Conservation (phyloP, 2,329 filamentous ascomycete species). For the Spiromastix sp. region DNA sequence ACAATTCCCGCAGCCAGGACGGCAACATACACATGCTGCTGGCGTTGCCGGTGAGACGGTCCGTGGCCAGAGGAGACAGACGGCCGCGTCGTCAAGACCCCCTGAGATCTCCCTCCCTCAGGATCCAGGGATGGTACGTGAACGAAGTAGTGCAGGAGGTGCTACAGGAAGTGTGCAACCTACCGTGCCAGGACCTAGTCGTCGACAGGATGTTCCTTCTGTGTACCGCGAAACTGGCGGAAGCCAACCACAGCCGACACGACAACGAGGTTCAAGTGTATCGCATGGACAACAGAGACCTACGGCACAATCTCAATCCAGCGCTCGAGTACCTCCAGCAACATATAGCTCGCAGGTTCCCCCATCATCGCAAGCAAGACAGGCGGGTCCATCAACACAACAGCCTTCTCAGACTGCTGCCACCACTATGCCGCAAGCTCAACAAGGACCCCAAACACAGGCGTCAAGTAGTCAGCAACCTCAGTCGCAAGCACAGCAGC, state of each 20-base stretch:
- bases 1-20: constrained; percentile 12
- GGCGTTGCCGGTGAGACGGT: constrained; percentile 25
- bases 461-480: constrained; percentile 4
- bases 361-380: constrained; percentile 5
- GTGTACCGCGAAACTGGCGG: constrained; percentile 3
- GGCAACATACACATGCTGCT: constrained; percentile 37
- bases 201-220: constrained; percentile 1
- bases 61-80: constrained; percentile 18
- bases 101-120: constrained; percentile 7
- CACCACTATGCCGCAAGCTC: neutral
- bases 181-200: neutral
- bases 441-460: neutral
- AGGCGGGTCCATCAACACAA: neutral
- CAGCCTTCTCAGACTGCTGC: constrained; percentile 5
- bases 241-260: constrained; percentile 2
- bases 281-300: constrained; percentile 11
- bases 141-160: neutral
- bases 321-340: constrained; percentile 1
- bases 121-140: constrained; percentile 5
- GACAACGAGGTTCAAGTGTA: constrained; percentile 7
- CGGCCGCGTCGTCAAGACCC: constrained; percentile 3
- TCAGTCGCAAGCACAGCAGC: constrained; percentile 6
- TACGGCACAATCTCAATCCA: constrained; percentile 2
- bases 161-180: constrained; percentile 2
- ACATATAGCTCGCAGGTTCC: constrained; percentile 2